Conservation (phyloP, 768 basidiomycete genomes). For the Sporobolomyces pararoseus region DNA sequence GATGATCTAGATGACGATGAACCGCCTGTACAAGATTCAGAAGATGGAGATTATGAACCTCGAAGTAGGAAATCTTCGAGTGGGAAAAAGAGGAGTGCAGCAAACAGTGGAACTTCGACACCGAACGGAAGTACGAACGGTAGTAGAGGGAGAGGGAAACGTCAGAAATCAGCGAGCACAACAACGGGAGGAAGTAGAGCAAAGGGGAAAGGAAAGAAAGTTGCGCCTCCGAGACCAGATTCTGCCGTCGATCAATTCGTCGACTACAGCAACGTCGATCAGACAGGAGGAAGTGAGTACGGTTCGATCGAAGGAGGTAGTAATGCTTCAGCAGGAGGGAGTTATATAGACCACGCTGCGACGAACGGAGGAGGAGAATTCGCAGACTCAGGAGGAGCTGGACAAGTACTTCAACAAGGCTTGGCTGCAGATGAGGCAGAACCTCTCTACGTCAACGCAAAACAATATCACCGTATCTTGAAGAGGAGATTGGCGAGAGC, state of each 20-base stretch:
- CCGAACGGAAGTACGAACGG: background rate
- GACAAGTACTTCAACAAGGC: constrained; percentile 16
- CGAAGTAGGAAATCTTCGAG: background rate
- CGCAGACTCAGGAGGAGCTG: background rate
- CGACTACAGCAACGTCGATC: background rate
- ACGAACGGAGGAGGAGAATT: background rate
- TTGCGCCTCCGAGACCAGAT: background rate
- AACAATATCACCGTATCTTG: constrained; percentile 97
- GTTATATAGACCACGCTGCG: background rate
- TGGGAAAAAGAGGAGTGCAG: constrained; percentile 5
- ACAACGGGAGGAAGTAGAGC: background rate
- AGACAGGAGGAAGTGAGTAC: background rate
- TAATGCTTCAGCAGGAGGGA: background rate
- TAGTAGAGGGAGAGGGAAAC: constrained; percentile 1
- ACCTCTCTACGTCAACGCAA: constrained; percentile 97
- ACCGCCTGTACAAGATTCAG: background rate
- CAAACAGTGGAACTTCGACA: background rate
- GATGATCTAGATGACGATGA: constrained; percentile 1
- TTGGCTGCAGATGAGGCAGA: constrained; percentile 66
- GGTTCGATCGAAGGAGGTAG: background rate
- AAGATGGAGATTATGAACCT: constrained; percentile 16
- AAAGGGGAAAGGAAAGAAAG: background rate
- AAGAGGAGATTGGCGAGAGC: constrained; percentile 88
- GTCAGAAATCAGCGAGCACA: background rate
- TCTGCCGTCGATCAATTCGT: background rate